Evolutionary conservation across 108 stramenopile genomes (phyloP).

Genomic region (Fistulifera pelliculosa): DNA sequence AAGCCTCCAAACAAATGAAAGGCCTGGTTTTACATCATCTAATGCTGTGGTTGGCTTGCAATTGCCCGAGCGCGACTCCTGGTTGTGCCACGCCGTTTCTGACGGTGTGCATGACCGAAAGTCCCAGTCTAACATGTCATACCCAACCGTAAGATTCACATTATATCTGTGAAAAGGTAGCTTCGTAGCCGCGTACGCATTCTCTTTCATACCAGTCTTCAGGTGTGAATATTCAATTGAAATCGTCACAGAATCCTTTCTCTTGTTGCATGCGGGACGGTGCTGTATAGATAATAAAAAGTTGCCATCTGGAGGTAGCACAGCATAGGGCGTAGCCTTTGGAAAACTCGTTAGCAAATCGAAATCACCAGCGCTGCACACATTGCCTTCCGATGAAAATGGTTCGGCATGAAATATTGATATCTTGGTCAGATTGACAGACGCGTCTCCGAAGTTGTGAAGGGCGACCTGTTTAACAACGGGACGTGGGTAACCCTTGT

Average conservation of each 20-base stretch:
- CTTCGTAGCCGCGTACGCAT: background rate
- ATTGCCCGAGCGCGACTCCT: background rate
- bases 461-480: constrained; percentile 53
- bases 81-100: background rate
- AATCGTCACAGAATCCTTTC: constrained; percentile 44
- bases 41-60: background rate
- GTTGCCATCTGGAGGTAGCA: constrained; percentile 50
- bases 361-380: background rate
- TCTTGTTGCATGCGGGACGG: constrained; percentile 44
- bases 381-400: background rate
- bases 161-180: background rate
- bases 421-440: background rate
- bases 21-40: background rate
- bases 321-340: no score
- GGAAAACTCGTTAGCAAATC: background rate
- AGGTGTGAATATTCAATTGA: constrained; percentile 22
- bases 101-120: background rate
- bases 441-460: constrained; percentile 50
- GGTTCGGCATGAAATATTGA: background rate
- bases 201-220: background rate
- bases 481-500: constrained; percentile 11
- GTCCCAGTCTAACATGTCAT: background rate
- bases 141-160: background rate
- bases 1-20: background rate
- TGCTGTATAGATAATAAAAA: constrained; percentile 52